Evolutionary conservation across 177 flowering plant genomes (phyloP), one percentile per base, ranked within the genome.

Genomic region (Tripterygium wilfordii): DNA sequence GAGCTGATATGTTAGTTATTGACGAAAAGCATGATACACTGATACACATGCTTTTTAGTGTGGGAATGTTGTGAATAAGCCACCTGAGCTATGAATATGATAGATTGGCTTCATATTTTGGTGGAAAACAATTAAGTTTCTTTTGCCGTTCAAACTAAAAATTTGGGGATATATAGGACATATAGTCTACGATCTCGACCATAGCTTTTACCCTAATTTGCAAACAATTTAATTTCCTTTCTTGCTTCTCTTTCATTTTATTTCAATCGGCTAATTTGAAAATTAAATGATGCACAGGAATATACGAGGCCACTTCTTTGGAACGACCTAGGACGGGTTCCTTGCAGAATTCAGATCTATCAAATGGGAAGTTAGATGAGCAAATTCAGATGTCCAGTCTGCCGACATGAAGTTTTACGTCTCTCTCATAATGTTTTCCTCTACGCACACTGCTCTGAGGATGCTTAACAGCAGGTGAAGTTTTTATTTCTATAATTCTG

Each of bases 221-320:
- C n/a, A n/a, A n/a, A n/a, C n/a, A n/a, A n/a, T n/a, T n/a, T n/a
- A n/a, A n/a, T n/a, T n/a, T n/a, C n/a, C n/a, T n/a, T n/a, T n/a
- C n/a, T n/a, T n/a, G 5, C 25, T 21, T 22, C 12, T 32, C 14
- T 19, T 23, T 43, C 28, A 12, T 27, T 33, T 15, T 46, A 31
- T 28, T 31, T 20, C 20, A 28, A 5, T 8, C 8, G 32, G 29
- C 41, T 41, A n/a, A n/a, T n/a, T n/a, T n/a, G n/a, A n/a, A n/a
- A n/a, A n/a, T n/a, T n/a, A n/a, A n/a, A n/a, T 32, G 25, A 41
- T 57, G 48, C 37, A n/a, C n/a, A 88, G 98, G 98, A 51, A 92
- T 92, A 63, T 74, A 64, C 59, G 85, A 80, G 68, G 95, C 95
- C 29, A 88, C 98, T 52, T 71, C 96, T 54, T 48, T 92, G 68